These are phyloP conservation scores for Ochetophila trinervis DNA, from an alignment of 306 rosid species.

Conservation along the genomic window DNA sequence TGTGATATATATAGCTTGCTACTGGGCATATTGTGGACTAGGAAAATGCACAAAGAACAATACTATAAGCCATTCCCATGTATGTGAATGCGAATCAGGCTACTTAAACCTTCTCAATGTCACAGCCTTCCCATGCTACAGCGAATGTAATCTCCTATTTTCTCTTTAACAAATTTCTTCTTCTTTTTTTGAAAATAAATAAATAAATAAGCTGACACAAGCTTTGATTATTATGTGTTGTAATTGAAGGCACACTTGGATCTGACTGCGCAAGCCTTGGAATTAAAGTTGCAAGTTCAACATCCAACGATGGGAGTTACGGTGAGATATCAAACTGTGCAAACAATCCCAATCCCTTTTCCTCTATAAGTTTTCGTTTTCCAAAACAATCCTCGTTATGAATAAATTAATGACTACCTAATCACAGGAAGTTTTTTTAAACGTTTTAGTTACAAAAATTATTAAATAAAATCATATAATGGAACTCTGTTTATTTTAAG, in stretches of 20 bases:
- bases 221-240: background rate
- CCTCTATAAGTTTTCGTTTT: background rate
- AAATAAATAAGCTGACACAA: background rate
- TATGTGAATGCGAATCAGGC: slow-evolving; percentile 48
- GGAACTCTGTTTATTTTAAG: too few relatives aligned
- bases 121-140: slow-evolving; percentile 71
- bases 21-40: slow-evolving; percentile 80
- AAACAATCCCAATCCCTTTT: background rate
- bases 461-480: too few relatives aligned
- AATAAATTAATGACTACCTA: too few relatives aligned
- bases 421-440: too few relatives aligned
- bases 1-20: slow-evolving; percentile 49
- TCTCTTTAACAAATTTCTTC: background rate
- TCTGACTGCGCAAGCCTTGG: slow-evolving; percentile 74
- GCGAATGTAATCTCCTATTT: slow-evolving; percentile 41
- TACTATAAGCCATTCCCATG: slow-evolving; percentile 33
- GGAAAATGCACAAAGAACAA: slow-evolving; percentile 45
- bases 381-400: background rate
- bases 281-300: slow-evolving; percentile 53
- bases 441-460: too few relatives aligned
- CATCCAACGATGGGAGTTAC: background rate
- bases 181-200: background rate
- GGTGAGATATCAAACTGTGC: background rate
- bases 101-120: slow-evolving; percentile 57
- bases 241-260: slow-evolving; percentile 59